Evolutionary conservation across 1,284 basidiomycete species (phyloP).

Genomic region (Apiotrichum gamsii): DNA sequence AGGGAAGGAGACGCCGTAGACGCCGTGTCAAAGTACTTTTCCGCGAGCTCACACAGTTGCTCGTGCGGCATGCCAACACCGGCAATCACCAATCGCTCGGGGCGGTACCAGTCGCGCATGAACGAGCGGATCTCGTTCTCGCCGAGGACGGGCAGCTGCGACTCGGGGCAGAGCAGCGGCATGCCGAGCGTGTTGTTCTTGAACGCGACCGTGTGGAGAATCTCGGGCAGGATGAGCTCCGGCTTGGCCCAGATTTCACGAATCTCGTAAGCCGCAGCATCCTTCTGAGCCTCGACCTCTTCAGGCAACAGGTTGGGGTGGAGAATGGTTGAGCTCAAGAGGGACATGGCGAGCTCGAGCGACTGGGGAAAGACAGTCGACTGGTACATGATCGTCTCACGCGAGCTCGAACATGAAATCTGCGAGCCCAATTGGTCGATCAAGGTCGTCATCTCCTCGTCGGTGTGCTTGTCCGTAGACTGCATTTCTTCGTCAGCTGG

Average conservation of each 20-base stretch:
- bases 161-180: constrained; percentile 79
- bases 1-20: constrained; percentile 33
- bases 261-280: constrained; percentile 88
- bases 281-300: constrained; percentile 76
- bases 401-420: constrained; percentile 81
- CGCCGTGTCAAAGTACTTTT: constrained; percentile 75
- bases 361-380: constrained; percentile 86
- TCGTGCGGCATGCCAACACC: constrained; percentile 88
- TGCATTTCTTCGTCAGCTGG: too few relatives aligned
- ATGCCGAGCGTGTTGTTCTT: constrained; percentile 75
- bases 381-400: constrained; percentile 97
- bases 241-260: constrained; percentile 83
- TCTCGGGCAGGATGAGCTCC: constrained; percentile 90
- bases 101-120: constrained; percentile 79
- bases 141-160: constrained; percentile 68
- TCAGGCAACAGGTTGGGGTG: constrained; percentile 69
- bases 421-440: constrained; percentile 87
- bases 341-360: constrained; percentile 71
- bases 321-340: constrained; percentile 86
- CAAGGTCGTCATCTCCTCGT: constrained; percentile 69
- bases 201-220: constrained; percentile 83
- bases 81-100: constrained; percentile 89
- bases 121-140: constrained; percentile 60
- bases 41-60: constrained; percentile 73
- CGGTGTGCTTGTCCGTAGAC: constrained; percentile 51